Base-by-base conservation (phyloP, 2,329 filamentous ascomycete species). In the Aspergillus proliferans region DNA sequence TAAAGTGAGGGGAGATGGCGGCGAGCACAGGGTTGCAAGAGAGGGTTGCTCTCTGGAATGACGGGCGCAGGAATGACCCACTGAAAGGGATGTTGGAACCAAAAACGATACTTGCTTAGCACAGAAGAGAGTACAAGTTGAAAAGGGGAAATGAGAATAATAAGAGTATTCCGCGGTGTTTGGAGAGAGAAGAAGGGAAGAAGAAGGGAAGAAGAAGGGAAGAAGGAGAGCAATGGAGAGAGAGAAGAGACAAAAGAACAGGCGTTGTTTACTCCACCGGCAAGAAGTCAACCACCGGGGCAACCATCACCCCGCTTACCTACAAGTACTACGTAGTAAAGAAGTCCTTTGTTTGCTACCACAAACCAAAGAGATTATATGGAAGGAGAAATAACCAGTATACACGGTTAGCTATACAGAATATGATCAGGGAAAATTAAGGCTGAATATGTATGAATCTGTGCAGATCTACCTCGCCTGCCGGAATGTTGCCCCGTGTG, bases 11-110 rank as follows among this genome's bases (percentile, higher is more conserved):
- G n/a, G 15, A 36, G 34, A n/a, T 36, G 14, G 15, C 14, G 38
- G 5, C 38, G 19, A 19, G 18, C 15, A 40, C 15, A 12, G 19
- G 38, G 38, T 40, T 40, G 38, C 44, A 50, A 45, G 7, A 30
- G 50, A 60, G 51, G 58, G 58, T 61, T 62, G 58, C 56, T 60
- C 50, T 59, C 58, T 63, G 63, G 62, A 64, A 66, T 64, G 63
- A 61, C 55, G 61, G 57, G 49, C 52, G 42, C 48, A 40, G 50
- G 55, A 47, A 50, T 42, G 55, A 56, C 52, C 54, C 56, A 54
- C 51, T 39, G 45, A 36, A 54, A 47, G 47, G 21, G 44, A 47
- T 30, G 49, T 54, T 50, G 54, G 51, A 58, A 57, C 52, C 55
- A 49, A 46, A 19, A 48, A 38, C 10, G 40, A 30, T 5, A 30